phyloP scores from a whole-genome alignment of 2,329 filamentous ascomycete species.

The Teratosphaeria pseudoeucalypti region DNA sequence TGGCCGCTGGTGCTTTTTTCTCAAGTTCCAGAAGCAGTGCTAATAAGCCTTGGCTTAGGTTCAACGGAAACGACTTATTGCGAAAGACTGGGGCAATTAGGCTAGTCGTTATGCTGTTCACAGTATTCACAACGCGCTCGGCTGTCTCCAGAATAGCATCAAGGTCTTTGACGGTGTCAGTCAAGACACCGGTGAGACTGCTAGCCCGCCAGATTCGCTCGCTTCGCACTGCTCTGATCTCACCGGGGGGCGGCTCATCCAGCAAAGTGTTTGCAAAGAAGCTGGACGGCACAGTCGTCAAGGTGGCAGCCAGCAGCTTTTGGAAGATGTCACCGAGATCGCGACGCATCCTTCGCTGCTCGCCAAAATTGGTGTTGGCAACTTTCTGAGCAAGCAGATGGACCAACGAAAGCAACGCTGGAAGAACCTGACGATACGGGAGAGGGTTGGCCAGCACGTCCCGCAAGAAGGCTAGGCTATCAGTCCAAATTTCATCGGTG shows the following conservation, averaged over 20 bases:
- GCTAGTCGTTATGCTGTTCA: constrained; percentile 70
- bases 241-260: constrained; percentile 19
- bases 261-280: neutral
- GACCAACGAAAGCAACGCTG: constrained; percentile 77
- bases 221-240: neutral
- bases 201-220: constrained; percentile 24
- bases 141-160: constrained; percentile 74
- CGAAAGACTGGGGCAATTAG: constrained; percentile 74
- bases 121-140: constrained; percentile 70
- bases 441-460: constrained; percentile 90
- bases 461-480: constrained; percentile 81
- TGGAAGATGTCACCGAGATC: constrained; percentile 89
- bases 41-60: constrained; percentile 61
- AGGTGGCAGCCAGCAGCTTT: constrained; percentile 80
- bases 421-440: constrained; percentile 82
- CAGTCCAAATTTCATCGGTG: constrained; percentile 95
- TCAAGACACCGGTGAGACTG: constrained; percentile 71
- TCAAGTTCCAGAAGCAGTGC: constrained; percentile 66
- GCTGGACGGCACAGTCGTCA: constrained; percentile 49
- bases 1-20: constrained; percentile 68
- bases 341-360: constrained; percentile 82
- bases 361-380: constrained; percentile 94
- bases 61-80: constrained; percentile 78
- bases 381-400: constrained; percentile 88
- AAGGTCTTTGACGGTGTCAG: constrained; percentile 67